Evolutionary conservation across 2,329 filamentous ascomycete genomes (phyloP).

Genomic region (Fusarium duplospermum): DNA sequence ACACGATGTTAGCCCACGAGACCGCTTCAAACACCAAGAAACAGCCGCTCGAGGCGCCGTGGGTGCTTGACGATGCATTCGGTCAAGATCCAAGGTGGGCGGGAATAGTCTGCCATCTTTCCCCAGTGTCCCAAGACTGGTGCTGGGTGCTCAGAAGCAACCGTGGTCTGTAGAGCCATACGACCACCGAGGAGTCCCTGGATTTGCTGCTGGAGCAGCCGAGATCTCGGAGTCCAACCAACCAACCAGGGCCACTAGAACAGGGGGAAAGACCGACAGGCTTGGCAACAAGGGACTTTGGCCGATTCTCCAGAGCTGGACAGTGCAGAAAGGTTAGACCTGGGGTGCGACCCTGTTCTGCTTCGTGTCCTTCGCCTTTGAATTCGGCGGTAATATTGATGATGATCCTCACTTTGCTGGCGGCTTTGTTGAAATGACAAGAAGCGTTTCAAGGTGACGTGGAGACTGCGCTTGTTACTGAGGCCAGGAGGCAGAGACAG

Average conservation of each 20-base stretch:
- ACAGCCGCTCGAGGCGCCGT: slow-evolving; percentile 38
- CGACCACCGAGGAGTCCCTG: slow-evolving; percentile 26
- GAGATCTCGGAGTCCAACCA: slow-evolving; percentile 36
- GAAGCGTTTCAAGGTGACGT: neutral
- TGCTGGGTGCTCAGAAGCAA: neutral
- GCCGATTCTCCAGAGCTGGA: slow-evolving; percentile 15
- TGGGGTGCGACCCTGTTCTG: slow-evolving; percentile 16
- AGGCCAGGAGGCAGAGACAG: slow-evolving; percentile 9
- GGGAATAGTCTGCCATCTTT: neutral
- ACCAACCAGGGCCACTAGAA: slow-evolving; percentile 23
- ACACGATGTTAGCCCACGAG: slow-evolving; percentile 22
- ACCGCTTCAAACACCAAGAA: slow-evolving; percentile 20
- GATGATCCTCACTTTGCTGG: slow-evolving; percentile 18
- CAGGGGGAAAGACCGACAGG: slow-evolving; percentile 31
- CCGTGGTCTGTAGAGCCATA: neutral
- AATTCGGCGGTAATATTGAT: slow-evolving; percentile 22
- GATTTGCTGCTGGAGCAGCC: slow-evolving; percentile 26
- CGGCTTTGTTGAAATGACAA: slow-evolving; percentile 1
- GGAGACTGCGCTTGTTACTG: neutral
- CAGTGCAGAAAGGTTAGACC: slow-evolving; percentile 28
- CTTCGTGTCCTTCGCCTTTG: slow-evolving; percentile 14
- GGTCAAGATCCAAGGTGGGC: neutral
- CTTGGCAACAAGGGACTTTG: slow-evolving; percentile 39
- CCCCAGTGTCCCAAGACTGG: neutral
- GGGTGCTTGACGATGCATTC: neutral